Evolutionary conservation across 495 filamentous ascomycete species (phyloP), one percentile per base, ranked within the genome.

Genomic region (Immersiella caudata): DNA sequence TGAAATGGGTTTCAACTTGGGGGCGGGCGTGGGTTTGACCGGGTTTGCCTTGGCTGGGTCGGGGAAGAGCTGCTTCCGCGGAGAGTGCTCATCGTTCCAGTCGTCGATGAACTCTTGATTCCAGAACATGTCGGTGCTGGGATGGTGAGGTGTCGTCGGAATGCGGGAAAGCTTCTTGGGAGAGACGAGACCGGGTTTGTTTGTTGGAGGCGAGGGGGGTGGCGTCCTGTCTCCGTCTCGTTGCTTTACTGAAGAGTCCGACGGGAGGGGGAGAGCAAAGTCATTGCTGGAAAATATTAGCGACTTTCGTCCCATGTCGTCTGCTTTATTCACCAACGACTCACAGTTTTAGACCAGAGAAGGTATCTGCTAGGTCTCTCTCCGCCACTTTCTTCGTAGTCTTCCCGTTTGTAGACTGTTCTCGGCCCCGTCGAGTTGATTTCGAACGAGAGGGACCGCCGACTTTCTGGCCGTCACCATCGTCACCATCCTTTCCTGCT

Each of bases 31-130:
- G 56, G 55, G 75, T 49, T 66, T 73, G 62, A 62, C 64, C 24
- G 67, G 27, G 40, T 36, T 64, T 33, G 69, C 72, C 67, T 70
- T 64, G 68, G 76, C 29, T 71, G 76, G 59, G 29, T 76, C 69
- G 1, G 66, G 65, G 54, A 77, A 72, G 36, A 79, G 73, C n/a
- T 79, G 73, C 67, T 92, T 93, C 33, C 80, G 79, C 0, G 90
- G 88, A 7, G 91, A 91, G 76, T 93, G 87, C 65, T 90, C 77
- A 67, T 96, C 92, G 69, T 93, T 89, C 93, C 92, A 97, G 64
- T 87, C 86, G 76, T 94, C 91, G 67, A 91, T 87, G 14, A 85
- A 78, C 27, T 89, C 89, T 66, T 89, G 85, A 63, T 83, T 85
- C 94, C 94, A 97, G 77, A 97, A 96, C 14, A 86, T 85, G 71